phyloP scores from a whole-genome alignment of 73 alveolate species.

The Tetrahymena thermophila region DNA sequence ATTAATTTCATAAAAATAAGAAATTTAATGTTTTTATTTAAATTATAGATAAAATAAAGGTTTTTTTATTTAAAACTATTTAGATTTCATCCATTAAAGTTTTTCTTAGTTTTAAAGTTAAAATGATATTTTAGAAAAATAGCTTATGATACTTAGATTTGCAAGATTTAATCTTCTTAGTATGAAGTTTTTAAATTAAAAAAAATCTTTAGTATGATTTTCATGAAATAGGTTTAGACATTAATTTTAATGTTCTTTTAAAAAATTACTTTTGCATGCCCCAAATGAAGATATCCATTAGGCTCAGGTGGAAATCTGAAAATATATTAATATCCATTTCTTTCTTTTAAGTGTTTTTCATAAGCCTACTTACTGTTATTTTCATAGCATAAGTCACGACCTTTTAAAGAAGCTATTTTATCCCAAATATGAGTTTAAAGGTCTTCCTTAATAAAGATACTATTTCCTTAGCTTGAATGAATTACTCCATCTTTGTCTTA shows the following conservation, averaged over 20 bases:
- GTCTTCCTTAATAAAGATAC: neutral
- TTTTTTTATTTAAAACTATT: too few species aligned
- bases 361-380: slow-evolving; percentile 55
- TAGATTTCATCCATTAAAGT: too few species aligned
- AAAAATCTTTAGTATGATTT: neutral
- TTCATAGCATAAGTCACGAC: neutral
- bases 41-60: too few species aligned
- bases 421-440: neutral
- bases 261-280: slow-evolving; percentile 90
- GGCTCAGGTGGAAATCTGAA: slow-evolving; percentile 99
- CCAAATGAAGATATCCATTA: slow-evolving; percentile 99
- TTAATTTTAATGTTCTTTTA: too few species aligned
- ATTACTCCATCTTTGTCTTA: neutral
- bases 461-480: neutral
- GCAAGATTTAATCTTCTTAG: too few species aligned
- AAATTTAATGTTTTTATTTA: too few species aligned
- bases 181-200: too few species aligned
- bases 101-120: too few species aligned
- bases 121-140: too few species aligned
- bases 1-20: too few species aligned
- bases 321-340: slow-evolving; percentile 73
- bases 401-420: neutral
- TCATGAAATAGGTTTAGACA: too few species aligned
- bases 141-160: too few species aligned
- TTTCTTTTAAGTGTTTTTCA: slow-evolving; percentile 47